phyloP scores from a whole-genome alignment of 2,329 filamentous ascomycete species.

The Chaetomiaceae sp. region DNA sequence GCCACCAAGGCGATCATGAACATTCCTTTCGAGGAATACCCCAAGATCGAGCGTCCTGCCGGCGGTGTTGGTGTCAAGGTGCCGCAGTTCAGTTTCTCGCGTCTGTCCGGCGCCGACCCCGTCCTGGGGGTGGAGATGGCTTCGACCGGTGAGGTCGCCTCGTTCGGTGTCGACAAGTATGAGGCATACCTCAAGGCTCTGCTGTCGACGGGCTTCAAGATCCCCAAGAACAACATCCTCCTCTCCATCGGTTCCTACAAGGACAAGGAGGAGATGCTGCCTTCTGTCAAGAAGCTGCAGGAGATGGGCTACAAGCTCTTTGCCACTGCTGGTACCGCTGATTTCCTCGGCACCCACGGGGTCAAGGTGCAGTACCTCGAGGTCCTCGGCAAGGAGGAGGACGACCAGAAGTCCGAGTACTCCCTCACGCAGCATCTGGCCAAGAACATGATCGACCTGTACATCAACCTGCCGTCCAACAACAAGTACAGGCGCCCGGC shows the following conservation, averaged over 20 bases:
- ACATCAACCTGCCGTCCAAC: slow-evolving; percentile 98
- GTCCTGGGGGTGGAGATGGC: slow-evolving; percentile 99
- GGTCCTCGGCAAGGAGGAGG: slow-evolving; percentile 70
- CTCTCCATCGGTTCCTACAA: slow-evolving; percentile 96
- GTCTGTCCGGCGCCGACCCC: slow-evolving; percentile 90
- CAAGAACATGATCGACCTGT: slow-evolving; percentile 96
- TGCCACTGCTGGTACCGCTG: slow-evolving; percentile 91
- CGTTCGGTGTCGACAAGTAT: slow-evolving; percentile 92
- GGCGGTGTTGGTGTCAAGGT: slow-evolving; percentile 96
- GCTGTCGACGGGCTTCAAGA: slow-evolving; percentile 91
- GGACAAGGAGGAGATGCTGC: slow-evolving; percentile 96
- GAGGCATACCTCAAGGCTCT: slow-evolving; percentile 97
- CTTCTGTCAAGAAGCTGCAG: slow-evolving; percentile 83
- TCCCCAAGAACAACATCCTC: slow-evolving; percentile 92
- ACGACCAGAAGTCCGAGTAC: slow-evolving; percentile 90
- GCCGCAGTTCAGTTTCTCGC: slow-evolving; percentile 97
- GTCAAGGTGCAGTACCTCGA: slow-evolving; percentile 93
- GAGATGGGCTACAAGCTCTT: slow-evolving; percentile 93
- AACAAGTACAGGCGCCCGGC: slow-evolving; percentile 95
- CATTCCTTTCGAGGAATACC: slow-evolving; percentile 76
- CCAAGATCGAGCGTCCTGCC: slow-evolving; percentile 66
- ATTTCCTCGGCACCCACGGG: slow-evolving; percentile 90
- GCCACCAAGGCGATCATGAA: slow-evolving; percentile 95
- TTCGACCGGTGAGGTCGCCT: slow-evolving; percentile 96
- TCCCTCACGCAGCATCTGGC: slow-evolving; percentile 94